These are phyloP conservation scores for Ophiostoma populinum DNA, from an alignment of 2,329 filamentous ascomycete species.

Conservation along the genomic window DNA sequence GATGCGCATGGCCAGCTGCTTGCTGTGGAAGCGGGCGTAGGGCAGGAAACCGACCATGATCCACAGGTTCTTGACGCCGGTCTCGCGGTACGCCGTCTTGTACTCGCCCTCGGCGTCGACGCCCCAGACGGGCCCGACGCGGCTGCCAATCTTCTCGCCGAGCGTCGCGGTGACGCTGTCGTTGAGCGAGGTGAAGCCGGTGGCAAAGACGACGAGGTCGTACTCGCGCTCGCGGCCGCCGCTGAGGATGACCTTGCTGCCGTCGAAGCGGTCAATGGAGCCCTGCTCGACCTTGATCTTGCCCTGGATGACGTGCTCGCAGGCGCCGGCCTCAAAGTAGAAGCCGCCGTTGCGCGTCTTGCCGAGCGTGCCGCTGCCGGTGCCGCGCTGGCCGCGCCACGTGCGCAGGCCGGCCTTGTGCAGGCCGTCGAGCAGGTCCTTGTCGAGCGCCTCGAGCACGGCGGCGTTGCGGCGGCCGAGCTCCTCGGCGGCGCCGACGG, in stretches of 20 bases:
- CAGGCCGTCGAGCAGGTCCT: constrained; percentile 2
- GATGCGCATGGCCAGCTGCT: constrained; percentile 17
- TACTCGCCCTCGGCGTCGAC: constrained; percentile 31
- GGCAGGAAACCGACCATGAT: constrained; percentile 21
- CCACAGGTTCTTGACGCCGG: constrained; percentile 20
- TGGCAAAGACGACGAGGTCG: constrained; percentile 28
- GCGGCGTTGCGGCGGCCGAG: constrained; percentile 5
- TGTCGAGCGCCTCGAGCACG: constrained; percentile 3
- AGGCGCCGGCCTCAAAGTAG: constrained; percentile 8
- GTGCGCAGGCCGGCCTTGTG: constrained; percentile 4
- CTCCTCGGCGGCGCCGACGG: constrained; percentile 5
- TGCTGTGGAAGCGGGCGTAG: constrained; percentile 19
- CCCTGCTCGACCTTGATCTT: constrained; percentile 9
- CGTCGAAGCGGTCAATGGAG: constrained; percentile 15
- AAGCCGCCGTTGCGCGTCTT: constrained; percentile 7
- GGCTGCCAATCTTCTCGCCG: constrained; percentile 30
- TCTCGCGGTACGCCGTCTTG: constrained; percentile 17
- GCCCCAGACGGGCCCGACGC: constrained; percentile 28
- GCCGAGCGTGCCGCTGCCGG: constrained; percentile 4
- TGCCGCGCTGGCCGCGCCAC: constrained; percentile 7
- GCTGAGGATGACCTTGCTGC: constrained; percentile 18
- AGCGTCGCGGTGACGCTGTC: constrained; percentile 30
- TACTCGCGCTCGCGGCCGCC: constrained; percentile 17
- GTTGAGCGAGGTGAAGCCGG: constrained; percentile 34
- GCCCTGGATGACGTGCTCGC: constrained; percentile 7